A percentile compares a stretch with the other conserved stretches of the same genome.
Evolutionary conservation across 2,329 filamentous ascomycete species (phyloP).

Genomic region (Lasiodiplodia citricola): DNA sequence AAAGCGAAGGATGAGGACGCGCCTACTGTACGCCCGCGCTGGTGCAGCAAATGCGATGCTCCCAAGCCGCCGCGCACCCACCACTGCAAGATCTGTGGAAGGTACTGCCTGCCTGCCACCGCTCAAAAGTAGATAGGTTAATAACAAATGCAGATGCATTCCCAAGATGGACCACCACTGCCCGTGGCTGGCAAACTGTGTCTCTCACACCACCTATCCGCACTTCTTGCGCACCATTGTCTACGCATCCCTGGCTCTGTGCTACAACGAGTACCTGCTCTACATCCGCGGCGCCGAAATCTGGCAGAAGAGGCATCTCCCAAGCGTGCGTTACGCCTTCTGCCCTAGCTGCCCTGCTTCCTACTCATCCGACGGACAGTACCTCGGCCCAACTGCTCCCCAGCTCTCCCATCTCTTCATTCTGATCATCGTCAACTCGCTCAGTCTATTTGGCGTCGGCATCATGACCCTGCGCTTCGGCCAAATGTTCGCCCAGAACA

Average conservation of each 20-base stretch:
- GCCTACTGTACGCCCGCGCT: conserved; percentile 49
- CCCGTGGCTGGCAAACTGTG: conserved; percentile 83
- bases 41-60: conserved; percentile 77
- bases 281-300: conserved; percentile 63
- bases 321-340: conserved; percentile 58
- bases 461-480: conserved; percentile 68
- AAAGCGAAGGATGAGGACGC: conserved; percentile 43
- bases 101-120: conserved; percentile 43
- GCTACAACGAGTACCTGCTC: conserved; percentile 67
- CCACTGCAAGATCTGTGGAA: conserved; percentile 78
- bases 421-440: conserved; percentile 62
- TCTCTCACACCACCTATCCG: conserved; percentile 80
- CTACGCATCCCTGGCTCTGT: conserved; percentile 69
- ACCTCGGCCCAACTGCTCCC: conserved; percentile 68
- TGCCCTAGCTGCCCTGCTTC: conserved; percentile 13
- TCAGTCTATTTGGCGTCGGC: conserved; percentile 65
- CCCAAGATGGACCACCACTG: conserved; percentile 88
- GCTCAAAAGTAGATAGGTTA: neutral
- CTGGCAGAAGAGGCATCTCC: conserved; percentile 70
- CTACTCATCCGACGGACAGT: conserved; percentile 46
- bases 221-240: conserved; percentile 81
- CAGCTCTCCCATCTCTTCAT: conserved; percentile 67
- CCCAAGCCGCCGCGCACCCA: conserved; percentile 79
- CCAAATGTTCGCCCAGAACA: conserved; percentile 32
- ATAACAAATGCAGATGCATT: conserved; percentile 60